Base-by-base conservation (phyloP, 2,329 filamentous ascomycete genomes). In the Fusarium dimerum region DNA sequence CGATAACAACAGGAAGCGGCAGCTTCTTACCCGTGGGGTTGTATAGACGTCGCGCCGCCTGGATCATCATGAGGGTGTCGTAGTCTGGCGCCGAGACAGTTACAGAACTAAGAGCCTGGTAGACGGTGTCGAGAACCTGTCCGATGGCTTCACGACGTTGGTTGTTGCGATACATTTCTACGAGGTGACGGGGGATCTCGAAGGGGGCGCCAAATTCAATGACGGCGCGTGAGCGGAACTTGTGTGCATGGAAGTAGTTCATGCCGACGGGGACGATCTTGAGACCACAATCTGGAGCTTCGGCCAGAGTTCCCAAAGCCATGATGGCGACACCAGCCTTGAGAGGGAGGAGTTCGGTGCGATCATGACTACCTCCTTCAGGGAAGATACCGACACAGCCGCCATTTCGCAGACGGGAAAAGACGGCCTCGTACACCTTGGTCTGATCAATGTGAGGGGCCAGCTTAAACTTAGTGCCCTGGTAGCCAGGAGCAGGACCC, bases 231-330 rank as follows among this genome's bases (percentile, higher is more conserved):
- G 93, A 97, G 43, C 93, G 88, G 74, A 99, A 99, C 72, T 97
- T 99, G 80, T 99, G 93, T 0, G 93, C 90, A 73, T 97, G 93
- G 75, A 99, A 99, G 74, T 99, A 99, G 73, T 99, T 99, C 93
- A 99, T 97, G 64, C 93, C 93, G 47, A 94, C 92, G 4, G 94
- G 94, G 20, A 99, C 90, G 64, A 99, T 97, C 73, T 92, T 95
- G 56, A 99, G 78, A 30, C 90, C 91, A 67, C 90, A 96, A 59
- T 93, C 81, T 3, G 92, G 92, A 56, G 92, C 85, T 51, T 91
- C 87, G 6, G 90, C 91, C 47, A 97, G 78, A 1, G 94, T 88
- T 39, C 93, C 93, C 36, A 99, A 82, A 12, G 93, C 94, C 93
- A 99, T 99, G 67, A 99, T 94, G 52, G 94, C 94, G 54, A 99